phyloP scores from a whole-genome alignment of 495 filamentous ascomycete species.

The Talaromyces liani region DNA sequence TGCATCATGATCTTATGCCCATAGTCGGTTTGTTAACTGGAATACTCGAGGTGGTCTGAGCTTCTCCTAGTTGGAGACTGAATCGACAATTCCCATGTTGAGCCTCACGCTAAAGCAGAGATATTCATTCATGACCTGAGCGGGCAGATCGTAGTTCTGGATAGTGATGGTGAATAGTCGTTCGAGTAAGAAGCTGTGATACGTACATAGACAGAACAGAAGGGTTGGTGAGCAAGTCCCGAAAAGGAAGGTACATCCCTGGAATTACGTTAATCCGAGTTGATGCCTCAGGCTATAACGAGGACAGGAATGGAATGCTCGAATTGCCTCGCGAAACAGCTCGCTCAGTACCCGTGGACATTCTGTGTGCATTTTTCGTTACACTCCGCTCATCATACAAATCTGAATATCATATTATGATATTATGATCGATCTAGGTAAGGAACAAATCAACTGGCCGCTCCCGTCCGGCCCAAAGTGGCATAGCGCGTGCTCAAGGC shows the following conservation, averaged over 20 bases:
- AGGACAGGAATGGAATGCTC: not conserved
- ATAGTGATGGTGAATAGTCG: no score
- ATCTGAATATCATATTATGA: not conserved
- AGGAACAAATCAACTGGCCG: not conserved
- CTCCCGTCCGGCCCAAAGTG: not conserved
- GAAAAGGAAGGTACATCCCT: not conserved
- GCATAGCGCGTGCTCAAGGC: slow-evolving; percentile 4
- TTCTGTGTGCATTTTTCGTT: no score
- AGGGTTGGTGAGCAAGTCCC: not conserved
- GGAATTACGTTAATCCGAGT: not conserved
- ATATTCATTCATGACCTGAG: no score
- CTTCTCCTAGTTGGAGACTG: no score
- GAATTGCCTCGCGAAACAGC: no score
- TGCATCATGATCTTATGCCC: not conserved
- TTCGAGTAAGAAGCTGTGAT: not conserved
- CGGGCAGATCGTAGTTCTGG: no score
- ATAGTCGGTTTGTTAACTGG: not conserved
- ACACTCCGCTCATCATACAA: no score
- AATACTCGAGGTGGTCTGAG: not conserved
- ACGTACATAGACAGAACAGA: no score
- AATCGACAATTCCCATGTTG: no score
- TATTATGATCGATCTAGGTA: no score
- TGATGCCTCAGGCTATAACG: not conserved
- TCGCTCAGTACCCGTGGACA: no score
- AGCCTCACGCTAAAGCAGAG: no score